These are phyloP conservation scores for Candida andamanensis DNA, from an alignment of 805 yeast species.

Conservation along the genomic window DNA sequence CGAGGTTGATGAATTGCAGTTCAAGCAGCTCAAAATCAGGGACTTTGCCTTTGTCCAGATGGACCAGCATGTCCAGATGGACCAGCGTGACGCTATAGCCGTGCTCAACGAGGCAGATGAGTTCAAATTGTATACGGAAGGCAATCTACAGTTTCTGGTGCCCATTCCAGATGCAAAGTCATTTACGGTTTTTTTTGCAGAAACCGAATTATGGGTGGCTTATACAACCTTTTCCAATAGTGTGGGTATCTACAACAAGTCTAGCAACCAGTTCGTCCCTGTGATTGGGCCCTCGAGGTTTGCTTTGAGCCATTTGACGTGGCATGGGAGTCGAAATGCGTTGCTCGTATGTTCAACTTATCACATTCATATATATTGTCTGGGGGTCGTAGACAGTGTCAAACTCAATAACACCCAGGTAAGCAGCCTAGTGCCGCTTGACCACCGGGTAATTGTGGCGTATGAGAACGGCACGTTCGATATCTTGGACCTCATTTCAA, in stretches of 20 bases:
- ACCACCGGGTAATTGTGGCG: slow-evolving; percentile 2
- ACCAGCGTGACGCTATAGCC: not conserved
- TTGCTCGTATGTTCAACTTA: not conserved
- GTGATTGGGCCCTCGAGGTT: slow-evolving; percentile 6
- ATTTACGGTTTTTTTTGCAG: not conserved
- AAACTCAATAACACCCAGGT: slow-evolving; percentile 1
- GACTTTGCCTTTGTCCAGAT: slow-evolving; percentile 20
- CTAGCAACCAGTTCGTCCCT: not conserved
- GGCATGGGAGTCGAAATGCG: not conserved
- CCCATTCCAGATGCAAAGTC: not conserved
- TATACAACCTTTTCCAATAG: not conserved
- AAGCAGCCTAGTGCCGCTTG: slow-evolving; percentile 3
- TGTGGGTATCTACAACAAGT: not conserved
- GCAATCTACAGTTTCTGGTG: not conserved
- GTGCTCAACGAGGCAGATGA: slow-evolving; percentile 1
- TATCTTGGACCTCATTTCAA: not conserved
- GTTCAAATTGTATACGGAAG: slow-evolving; percentile 1
- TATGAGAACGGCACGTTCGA: slow-evolving; percentile 7
- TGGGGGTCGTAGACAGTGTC: not conserved
- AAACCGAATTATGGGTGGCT: slow-evolving; percentile 1
- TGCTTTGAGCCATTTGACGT: slow-evolving; percentile 1
- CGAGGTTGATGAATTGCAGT: slow-evolving; percentile 18
- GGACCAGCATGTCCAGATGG: not conserved
- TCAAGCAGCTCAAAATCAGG: slow-evolving; percentile 19
- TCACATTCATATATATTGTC: not conserved